Evolutionary conservation across 164 flowering plant species (phyloP), one percentile per base, ranked within the genome.

Genomic region (Vitis cinerea): DNA sequence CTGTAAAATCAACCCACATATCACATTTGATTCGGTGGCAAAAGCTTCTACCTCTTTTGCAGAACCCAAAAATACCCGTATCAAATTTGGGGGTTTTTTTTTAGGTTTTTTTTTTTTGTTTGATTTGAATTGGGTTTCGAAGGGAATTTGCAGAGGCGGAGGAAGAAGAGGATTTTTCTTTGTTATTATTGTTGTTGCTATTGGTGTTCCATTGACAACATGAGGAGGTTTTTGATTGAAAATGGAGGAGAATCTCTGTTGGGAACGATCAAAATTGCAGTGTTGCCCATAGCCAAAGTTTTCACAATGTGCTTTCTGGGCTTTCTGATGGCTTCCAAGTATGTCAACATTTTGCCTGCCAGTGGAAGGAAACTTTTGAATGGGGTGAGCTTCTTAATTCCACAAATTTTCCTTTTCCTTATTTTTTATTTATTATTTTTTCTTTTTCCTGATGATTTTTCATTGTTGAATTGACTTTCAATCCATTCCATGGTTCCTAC

Each of bases 241-340:
- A 74, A 62, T 37, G 82, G 69, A 0, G 89, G 89, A 47, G 68
- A 84, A 58, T 86, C 99, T 1, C 1, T 92, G 64, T 10, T 92
- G 1, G 74, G 78, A 3, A 83, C 88, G 4, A 83, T 91, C 68
- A 92, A 81, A 69, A 89, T 90, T 67, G 99, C 98, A 0, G 98
- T 95, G 17, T 59, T 95, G 17, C 98, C 99, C 9, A 93, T 95
- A 50, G 95, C 93, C 0, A 93, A 95, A 71, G 99, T 95, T 50
- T 92, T 95, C 72, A 85, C 97, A 0, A 80, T 92, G 82, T 95
- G 99, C 66, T 91, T 88, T 71, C 23, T 95, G 87, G 99, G 98
- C 8, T 88, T 90, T 70, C 86, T 95, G 1, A 90, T 95, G 98
- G 99, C 99, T 0, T 85, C 96, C 58, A 94, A 94, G 84, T 87